Evolutionary conservation across 768 basidiomycete genomes (phyloP), one percentile per base, ranked within the genome.

Genomic region (Calvatia gigantea): DNA sequence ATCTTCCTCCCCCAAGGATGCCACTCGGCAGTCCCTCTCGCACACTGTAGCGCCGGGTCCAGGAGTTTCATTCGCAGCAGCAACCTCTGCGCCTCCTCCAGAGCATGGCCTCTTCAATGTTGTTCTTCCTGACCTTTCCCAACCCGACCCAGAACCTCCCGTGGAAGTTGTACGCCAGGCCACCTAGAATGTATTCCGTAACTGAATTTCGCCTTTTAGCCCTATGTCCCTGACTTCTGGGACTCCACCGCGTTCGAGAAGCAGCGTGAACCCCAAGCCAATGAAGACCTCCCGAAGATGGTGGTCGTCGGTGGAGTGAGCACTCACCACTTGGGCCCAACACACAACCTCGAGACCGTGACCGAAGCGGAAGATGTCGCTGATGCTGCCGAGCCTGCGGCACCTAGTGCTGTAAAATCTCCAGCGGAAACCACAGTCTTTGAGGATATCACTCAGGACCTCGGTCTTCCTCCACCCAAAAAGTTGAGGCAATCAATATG

Each of bases 161-260:
- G 73, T 82, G 27, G 82, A 85, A 69, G 78, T 87, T 51, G 89
- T 91, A 63, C 56, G 86, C 77, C 29, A 32, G 45, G 59, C 39
- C 45, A 41, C 60, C 48, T 42, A n/a, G 43, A 41, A 37, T 53
- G 17, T 53, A 48, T 35, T 23, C 58, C 1, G 38, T 47, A 51
- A 50, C 27, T 48, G 47, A 54, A 1, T 79, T 78, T 31, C 19
- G 57, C 52, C 47, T 19, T 46, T 17, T 58, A 80, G 79, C 79
- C 79, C 2, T 78, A 70, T 58, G 69, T 75, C 47, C 77, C 77
- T 12, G 77, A 79, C 62, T 75, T 73, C 48, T 76, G 75, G 75
- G 67, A 73, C 47, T 75, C 76, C 1, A 69, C 71, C 1, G 23
- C 45, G 15, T 41, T 38, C 37, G 27, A 58, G 11, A 54, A 65